A percentile compares a stretch with the other conserved stretches of the same genome.
Conservation (phyloP, 352 stramenopile species). For the Globisporangium irregulare region DNA sequence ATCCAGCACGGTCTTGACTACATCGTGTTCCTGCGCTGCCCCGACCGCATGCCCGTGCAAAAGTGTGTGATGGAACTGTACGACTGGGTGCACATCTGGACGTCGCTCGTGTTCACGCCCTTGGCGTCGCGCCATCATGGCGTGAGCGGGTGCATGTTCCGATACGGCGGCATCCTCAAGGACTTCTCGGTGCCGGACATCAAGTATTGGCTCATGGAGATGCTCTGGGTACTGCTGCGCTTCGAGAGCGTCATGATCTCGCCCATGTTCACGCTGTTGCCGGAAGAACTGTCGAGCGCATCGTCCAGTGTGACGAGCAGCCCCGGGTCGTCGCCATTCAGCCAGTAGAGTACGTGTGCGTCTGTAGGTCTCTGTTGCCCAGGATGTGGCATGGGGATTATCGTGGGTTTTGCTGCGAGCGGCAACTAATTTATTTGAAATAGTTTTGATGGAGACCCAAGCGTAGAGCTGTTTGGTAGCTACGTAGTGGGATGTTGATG, state of each 20-base stretch:
- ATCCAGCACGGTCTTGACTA: slow-evolving; percentile 24
- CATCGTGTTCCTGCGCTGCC: slow-evolving; percentile 32
- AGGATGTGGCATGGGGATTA: neutral
- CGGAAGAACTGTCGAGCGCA: neutral
- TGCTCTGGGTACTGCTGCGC: slow-evolving; percentile 39
- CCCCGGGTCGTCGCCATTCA: neutral
- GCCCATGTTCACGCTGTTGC: slow-evolving; percentile 25
- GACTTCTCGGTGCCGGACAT: slow-evolving; percentile 23
- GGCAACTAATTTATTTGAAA: neutral
- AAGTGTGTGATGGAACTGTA: slow-evolving; percentile 20
- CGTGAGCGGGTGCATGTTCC: slow-evolving; percentile 24
- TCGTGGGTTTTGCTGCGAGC: neutral
- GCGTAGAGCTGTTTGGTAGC: too few relatives aligned
- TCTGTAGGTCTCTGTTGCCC: neutral
- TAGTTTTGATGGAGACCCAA: neutral
- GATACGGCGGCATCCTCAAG: slow-evolving; percentile 29
- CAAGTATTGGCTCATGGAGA: slow-evolving; percentile 44
- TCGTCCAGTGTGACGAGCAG: neutral
- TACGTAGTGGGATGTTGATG: too few relatives aligned
- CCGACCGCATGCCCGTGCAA: slow-evolving; percentile 23
- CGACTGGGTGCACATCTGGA: slow-evolving; percentile 32
- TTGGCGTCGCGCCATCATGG: slow-evolving; percentile 1
- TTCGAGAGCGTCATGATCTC: slow-evolving; percentile 41
- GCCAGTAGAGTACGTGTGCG: neutral
- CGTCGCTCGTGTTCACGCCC: slow-evolving; percentile 31